phyloP scores from a whole-genome alignment of 495 filamentous ascomycete genomes.

The Penicillium desertorum region DNA sequence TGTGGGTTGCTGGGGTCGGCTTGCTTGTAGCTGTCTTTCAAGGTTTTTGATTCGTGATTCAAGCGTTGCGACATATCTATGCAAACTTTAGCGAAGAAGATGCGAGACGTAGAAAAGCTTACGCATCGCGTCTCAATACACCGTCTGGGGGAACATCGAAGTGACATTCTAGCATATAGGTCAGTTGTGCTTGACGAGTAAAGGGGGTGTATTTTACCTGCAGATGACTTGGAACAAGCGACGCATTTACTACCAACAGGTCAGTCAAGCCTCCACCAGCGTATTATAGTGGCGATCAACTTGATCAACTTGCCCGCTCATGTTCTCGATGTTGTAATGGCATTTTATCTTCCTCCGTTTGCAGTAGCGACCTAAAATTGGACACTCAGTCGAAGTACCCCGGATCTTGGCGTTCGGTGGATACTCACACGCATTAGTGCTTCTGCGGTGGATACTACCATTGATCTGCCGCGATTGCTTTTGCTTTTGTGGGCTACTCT shows the following conservation, averaged over 20 bases:
- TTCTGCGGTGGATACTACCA: slow-evolving; percentile 5
- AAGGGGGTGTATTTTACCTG: not conserved
- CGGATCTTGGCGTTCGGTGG: not conserved
- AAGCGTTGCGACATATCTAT: slow-evolving; percentile 17
- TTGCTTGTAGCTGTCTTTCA: slow-evolving; percentile 8
- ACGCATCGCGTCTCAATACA: slow-evolving; percentile 14
- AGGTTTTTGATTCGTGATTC: slow-evolving; percentile 11
- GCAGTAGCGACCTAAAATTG: slow-evolving; percentile 11
- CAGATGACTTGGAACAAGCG: slow-evolving; percentile 10
- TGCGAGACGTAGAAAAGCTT: not conserved
- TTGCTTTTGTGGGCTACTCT: not conserved
- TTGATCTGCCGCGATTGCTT: not conserved
- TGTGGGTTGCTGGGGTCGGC: not conserved
- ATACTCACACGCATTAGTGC: slow-evolving; percentile 18
- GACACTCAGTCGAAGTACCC: not conserved
- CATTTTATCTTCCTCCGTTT: slow-evolving; percentile 21
- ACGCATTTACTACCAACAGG: slow-evolving; percentile 9
- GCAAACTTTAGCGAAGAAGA: not conserved
- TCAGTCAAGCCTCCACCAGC: no score
- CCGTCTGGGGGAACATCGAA: slow-evolving; percentile 19
- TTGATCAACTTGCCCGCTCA: slow-evolving; percentile 2
- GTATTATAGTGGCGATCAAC: not conserved
- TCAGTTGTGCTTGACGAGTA: not conserved
- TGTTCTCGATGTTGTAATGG: slow-evolving; percentile 13
- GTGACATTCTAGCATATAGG: slow-evolving; percentile 5